Evolutionary conservation across 2,329 filamentous ascomycete genomes (phyloP), one percentile per base, ranked within the genome.

Genomic region (Chalaropsis ovoidea): DNA sequence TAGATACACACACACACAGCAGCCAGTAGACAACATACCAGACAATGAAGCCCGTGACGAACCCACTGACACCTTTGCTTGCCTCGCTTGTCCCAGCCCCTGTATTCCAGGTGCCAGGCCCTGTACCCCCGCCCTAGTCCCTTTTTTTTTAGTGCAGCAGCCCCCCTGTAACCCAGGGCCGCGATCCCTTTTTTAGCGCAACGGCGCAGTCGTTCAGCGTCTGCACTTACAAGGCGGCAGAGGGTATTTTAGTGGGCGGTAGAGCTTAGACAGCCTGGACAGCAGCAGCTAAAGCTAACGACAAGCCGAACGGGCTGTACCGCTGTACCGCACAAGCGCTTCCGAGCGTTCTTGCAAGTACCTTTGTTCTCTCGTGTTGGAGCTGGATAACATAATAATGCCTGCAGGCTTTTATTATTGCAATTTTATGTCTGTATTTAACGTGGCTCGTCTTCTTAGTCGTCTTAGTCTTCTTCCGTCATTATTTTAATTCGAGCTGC

Each of bases 401-500:
- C 6, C 6, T 31, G 31, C 6, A 31, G 31, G 31, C 31, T 31
- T 31, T 31, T 31, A 31, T 31, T 31, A 31, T 31, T 31, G 6
- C 6, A 3, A 31, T 31, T 31, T 31, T 31, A 31, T 31, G 31
- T 31, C 2, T 31, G 31, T 31, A 31, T 31, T 31, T 31, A 31
- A 6, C 31, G n/a, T n/a, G n/a, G n/a, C n/a, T 22, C 19, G 8
- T 31, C 19, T 22, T 22, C n/a, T 49, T 11, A n/a, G 47, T 11
- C 22, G 47, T 3, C 17, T 8, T 17, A n/a, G 22, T 11, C 22
- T 49, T 52, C 7, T 54, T 61, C 6, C 42, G n/a, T 49, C 27
- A 52, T 54, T 42, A n/a, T 62, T 54, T 65, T 65, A 62, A 43
- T 64, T 41, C 17, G 3, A 24, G 31, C 47, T n/a, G 5, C 39